These are phyloP conservation scores for Dendrocalamus sinicus DNA, from an alignment of 176 grass and related monocot genomes.

Conservation along the genomic window DNA sequence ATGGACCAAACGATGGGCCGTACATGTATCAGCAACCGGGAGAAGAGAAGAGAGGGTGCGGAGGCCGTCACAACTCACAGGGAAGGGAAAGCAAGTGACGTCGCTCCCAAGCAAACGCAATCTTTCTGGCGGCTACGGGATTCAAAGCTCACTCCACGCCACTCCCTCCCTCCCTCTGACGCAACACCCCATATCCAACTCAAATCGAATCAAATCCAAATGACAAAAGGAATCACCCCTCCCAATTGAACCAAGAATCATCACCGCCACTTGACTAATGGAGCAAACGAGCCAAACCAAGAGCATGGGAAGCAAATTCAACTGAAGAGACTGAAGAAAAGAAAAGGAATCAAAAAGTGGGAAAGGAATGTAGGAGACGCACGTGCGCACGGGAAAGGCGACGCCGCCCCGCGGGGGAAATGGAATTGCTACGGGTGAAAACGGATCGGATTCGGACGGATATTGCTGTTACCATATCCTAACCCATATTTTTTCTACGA, in stretches of 20 bases:
- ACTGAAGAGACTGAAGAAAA: not conserved
- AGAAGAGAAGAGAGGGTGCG: not conserved
- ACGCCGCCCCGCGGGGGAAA: not conserved
- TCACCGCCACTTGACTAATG: not conserved
- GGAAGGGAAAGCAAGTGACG: conserved; percentile 22
- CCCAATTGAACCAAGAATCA: conserved; percentile 4
- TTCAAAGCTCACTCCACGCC: conserved; percentile 30
- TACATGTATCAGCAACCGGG: conserved; percentile 3
- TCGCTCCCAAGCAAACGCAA: conserved; percentile 19
- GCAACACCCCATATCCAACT: not conserved
- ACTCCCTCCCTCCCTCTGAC: not conserved
- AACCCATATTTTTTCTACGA: too few relatives aligned
- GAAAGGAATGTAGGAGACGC: conserved; percentile 18
- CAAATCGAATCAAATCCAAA: conserved; percentile 12
- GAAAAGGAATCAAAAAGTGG: not conserved
- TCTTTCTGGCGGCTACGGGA: conserved; percentile 8
- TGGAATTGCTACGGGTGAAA: not conserved
- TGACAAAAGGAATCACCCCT: not conserved
- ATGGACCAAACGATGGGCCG: conserved; percentile 34
- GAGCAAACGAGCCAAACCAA: not conserved
- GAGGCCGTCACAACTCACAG: conserved; percentile 20
- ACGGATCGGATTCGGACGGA: too few relatives aligned
- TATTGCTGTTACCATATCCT: too few relatives aligned
- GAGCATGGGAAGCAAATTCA: not conserved
- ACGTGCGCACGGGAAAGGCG: conserved; percentile 22